Evolutionary conservation across 2,329 filamentous ascomycete genomes (phyloP).

Genomic region (Trichoderma koningii): DNA sequence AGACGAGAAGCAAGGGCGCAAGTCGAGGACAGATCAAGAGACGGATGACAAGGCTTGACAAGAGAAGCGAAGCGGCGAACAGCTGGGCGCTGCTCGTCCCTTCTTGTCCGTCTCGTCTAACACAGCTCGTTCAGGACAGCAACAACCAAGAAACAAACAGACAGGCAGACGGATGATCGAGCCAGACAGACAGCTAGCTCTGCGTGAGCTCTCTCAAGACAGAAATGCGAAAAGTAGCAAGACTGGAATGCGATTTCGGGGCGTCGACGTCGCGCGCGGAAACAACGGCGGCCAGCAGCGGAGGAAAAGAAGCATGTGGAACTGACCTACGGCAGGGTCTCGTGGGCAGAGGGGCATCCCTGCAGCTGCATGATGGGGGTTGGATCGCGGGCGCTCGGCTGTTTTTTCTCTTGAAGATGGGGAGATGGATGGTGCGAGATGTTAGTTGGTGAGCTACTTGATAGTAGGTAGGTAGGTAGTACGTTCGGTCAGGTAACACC

Average conservation of each 20-base stretch:
- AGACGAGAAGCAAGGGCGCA: neutral
- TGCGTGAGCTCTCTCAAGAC: neutral
- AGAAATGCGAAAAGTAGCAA: neutral
- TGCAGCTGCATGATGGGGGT: slow-evolving; percentile 24
- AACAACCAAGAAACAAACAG: neutral
- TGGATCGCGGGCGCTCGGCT: slow-evolving; percentile 4
- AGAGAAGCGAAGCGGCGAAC: slow-evolving; percentile 14
- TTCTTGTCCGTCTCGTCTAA: slow-evolving; percentile 3
- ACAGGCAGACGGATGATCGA: neutral
- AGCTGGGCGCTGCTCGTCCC: slow-evolving; percentile 12
- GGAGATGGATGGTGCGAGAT: neutral
- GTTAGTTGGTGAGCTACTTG: no score
- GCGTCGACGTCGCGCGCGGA: slow-evolving; percentile 10
- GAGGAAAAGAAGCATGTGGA: slow-evolving; percentile 2
- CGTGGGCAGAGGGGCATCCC: slow-evolving; percentile 26
- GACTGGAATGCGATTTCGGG: slow-evolving; percentile 1
- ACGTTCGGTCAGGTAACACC: no score
- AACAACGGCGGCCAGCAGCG: slow-evolving; percentile 3
- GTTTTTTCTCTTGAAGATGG: no score
- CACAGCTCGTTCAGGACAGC: neutral
- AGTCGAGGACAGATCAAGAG: neutral
- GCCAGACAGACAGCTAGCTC: neutral
- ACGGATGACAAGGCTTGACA: neutral
- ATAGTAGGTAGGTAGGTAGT: no score
- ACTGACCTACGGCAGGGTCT: slow-evolving; percentile 24